Evolutionary conservation across 192 early-diverging fungal genomes (phyloP).

Genomic region (Linnemannia schmuckeri): DNA sequence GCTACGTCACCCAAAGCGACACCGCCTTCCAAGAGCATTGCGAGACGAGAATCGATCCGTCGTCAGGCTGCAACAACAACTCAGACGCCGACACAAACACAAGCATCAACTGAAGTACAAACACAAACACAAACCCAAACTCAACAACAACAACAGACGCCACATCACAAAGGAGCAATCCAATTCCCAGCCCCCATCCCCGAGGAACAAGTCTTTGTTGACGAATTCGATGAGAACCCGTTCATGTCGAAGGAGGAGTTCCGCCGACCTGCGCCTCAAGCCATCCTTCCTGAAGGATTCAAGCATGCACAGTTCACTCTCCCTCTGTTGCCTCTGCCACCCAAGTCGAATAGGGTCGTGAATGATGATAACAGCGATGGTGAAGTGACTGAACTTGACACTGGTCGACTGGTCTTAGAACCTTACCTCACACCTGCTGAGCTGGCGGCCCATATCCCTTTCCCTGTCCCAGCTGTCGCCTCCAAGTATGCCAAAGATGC

Average conservation of each 20-base stretch:
- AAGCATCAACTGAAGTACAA: neutral
- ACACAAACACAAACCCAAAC: neutral
- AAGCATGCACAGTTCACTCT: constrained; percentile 8
- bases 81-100: constrained; percentile 7
- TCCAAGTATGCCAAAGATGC: neutral
- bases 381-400: neutral
- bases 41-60: neutral
- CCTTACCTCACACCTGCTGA: constrained; percentile 12
- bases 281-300: constrained; percentile 7
- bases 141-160: neutral
- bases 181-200: neutral
- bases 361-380: neutral
- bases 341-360: neutral
- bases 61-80: neutral
- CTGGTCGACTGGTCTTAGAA: constrained; percentile 12
- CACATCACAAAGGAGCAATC: neutral
- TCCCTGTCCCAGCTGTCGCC: neutral
- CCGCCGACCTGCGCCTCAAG: constrained; percentile 12
- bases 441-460: neutral
- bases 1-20: neutral
- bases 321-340: neutral
- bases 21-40: neutral
- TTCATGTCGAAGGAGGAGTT: constrained; percentile 19
- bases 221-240: neutral
- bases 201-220: neutral